Evolutionary conservation across 805 yeast species (phyloP).

Genomic region (Yamadazyma sp.): DNA sequence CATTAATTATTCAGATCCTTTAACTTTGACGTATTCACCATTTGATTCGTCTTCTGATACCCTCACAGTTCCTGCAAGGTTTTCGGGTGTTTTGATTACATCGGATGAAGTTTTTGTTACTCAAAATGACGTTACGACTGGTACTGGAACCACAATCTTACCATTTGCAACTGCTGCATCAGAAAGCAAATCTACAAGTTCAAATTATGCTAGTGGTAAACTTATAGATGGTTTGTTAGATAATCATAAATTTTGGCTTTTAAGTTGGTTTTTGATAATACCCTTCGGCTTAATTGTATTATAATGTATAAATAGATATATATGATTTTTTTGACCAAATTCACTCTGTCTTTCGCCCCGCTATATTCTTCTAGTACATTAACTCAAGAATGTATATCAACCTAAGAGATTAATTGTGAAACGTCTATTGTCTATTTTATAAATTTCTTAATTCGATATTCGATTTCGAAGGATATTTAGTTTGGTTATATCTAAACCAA

Average conservation of each 20-base stretch:
- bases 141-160: constrained; percentile 1
- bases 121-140: constrained; percentile 1
- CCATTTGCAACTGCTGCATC: no score
- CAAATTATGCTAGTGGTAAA: neutral
- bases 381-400: no score
- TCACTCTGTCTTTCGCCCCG: no score
- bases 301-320: no score
- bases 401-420: no score
- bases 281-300: neutral
- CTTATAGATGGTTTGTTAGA: no score
- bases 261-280: constrained; percentile 1
- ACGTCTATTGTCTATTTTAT: no score
- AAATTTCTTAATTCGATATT: constrained; percentile 4
- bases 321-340: no score
- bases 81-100: constrained; percentile 17
- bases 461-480: neutral
- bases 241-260: neutral
- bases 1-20: neutral
- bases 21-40: constrained; percentile 8
- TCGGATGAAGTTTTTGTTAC: constrained; percentile 30
- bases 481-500: constrained; percentile 46
- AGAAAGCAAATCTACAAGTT: no score
- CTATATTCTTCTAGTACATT: no score
- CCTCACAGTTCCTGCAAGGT: constrained; percentile 13
- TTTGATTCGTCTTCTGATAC: constrained; percentile 3